Conservation (phyloP, 2,329 filamentous ascomycete genomes). For the Monilinia fructigena region DNA sequence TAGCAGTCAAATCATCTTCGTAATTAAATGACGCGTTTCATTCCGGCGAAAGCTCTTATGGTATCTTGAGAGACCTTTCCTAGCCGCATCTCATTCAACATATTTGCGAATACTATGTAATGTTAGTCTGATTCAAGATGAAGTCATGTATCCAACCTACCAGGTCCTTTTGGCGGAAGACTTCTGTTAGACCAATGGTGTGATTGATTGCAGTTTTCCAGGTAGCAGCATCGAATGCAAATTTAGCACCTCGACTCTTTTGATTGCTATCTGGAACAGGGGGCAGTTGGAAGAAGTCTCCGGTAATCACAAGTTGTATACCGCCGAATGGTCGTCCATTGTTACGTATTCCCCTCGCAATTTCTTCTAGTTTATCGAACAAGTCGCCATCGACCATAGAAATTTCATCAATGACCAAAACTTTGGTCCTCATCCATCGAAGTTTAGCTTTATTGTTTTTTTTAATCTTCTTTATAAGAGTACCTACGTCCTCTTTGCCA, state of each 20-base stretch:
- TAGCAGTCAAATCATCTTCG: conserved; percentile 74
- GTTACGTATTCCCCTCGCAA: conserved; percentile 81
- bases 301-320: conserved; percentile 92
- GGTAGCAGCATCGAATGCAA: conserved; percentile 87
- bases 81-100: conserved; percentile 97
- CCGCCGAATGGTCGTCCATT: conserved; percentile 93
- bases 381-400: conserved; percentile 98
- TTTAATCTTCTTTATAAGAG: conserved; percentile 86
- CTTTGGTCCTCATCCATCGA: conserved; percentile 84
- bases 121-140: conserved; percentile 34
- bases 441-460: conserved; percentile 83
- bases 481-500: conserved; percentile 80
- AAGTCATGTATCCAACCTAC: conserved; percentile 43
- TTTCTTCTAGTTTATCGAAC: conserved; percentile 91
- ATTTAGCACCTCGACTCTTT: conserved; percentile 67
- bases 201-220: conserved; percentile 94
- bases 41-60: conserved; percentile 69
- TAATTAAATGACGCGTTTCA: conserved; percentile 69
- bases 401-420: conserved; percentile 89
- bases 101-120: conserved; percentile 71
- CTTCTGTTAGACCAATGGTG: conserved; percentile 90
- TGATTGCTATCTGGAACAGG: conserved; percentile 75
- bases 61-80: conserved; percentile 77
- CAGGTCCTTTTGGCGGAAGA: conserved; percentile 92
- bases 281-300: conserved; percentile 96